Percentiles rank a stretch among this genome's conserved stretches.
Conservation (phyloP, 2,329 filamentous ascomycete genomes). For the Colletotrichum sp. region DNA sequence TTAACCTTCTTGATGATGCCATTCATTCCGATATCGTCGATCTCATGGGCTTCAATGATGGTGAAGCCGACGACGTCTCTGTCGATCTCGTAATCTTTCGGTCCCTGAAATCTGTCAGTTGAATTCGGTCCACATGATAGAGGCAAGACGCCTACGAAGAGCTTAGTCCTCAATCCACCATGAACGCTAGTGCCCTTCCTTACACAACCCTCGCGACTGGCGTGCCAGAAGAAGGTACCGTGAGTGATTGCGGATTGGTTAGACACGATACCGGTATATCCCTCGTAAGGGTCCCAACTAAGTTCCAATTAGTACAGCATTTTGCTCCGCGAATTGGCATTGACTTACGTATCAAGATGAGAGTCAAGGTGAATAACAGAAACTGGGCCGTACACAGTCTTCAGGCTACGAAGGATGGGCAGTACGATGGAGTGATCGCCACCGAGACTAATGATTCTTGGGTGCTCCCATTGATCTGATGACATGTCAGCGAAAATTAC, state of each 20-base stretch:
- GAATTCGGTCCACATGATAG: not conserved
- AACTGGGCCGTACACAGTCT: not conserved
- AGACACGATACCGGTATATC: not conserved
- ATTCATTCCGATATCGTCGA: conserved; percentile 78
- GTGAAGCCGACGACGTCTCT: not conserved
- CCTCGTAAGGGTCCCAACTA: not conserved
- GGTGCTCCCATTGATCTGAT: not conserved
- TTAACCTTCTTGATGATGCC: conserved; percentile 78
- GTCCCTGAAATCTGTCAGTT: conserved; percentile 44
- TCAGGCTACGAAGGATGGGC: not conserved
- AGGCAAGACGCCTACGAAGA: not conserved
- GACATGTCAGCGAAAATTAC: not conserved
- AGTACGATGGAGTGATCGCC: not conserved
- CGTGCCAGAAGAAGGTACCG: conserved; percentile 90
- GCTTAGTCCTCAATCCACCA: conserved; percentile 66
- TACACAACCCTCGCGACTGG: conserved; percentile 79
- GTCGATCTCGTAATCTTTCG: conserved; percentile 33
- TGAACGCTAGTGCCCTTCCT: conserved; percentile 76
- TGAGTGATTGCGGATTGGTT: conserved; percentile 71
- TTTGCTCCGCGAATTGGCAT: not conserved
- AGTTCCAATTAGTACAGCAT: not conserved
- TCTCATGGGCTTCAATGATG: conserved; percentile 77
- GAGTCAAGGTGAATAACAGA: not conserved
- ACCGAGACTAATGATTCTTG: not conserved
- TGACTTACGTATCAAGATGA: not conserved